phyloP scores from a whole-genome alignment of 78 protist species.

The Creolimax fragrantissima region DNA sequence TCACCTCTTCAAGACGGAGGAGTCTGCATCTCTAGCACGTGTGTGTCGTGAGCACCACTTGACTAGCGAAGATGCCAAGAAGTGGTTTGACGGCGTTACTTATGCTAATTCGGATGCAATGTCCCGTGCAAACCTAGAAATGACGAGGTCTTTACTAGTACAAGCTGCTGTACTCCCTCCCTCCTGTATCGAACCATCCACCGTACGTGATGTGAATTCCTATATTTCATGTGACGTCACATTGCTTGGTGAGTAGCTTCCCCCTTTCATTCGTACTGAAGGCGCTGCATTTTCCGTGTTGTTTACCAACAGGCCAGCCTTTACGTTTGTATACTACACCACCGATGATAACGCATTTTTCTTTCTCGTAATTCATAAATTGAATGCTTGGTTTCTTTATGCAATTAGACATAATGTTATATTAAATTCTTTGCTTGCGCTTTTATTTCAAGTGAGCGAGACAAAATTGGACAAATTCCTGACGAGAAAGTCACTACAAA shows the following conservation, averaged over 20 bases:
- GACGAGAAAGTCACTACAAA: too few species aligned
- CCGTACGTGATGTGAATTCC: not conserved
- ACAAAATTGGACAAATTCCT: too few species aligned
- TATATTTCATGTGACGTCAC: not conserved
- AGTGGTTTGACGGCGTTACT: not conserved
- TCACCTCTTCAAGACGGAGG: not conserved
- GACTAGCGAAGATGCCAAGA: not conserved
- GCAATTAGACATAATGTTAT: too few species aligned
- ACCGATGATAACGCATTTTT: too few species aligned
- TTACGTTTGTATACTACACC: too few species aligned
- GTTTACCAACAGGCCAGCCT: too few species aligned
- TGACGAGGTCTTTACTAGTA: not conserved
- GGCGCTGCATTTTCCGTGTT: too few species aligned
- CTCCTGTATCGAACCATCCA: not conserved
- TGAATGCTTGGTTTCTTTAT: too few species aligned
- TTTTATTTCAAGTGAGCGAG: too few species aligned
- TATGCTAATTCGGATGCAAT: not conserved
- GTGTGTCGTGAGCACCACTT: not conserved
- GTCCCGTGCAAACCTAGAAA: not conserved
- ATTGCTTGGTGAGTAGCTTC: not conserved
- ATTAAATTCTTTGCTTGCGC: too few species aligned
- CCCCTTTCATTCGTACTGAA: not conserved
- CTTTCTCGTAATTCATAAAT: too few species aligned
- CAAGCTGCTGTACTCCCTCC: not conserved
- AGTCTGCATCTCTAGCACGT: not conserved